Percentiles rank a stretch among this genome's conserved stretches.
Evolutionary conservation across 139 green algal genomes (phyloP).

Genomic region (Coelastrella sp.): DNA sequence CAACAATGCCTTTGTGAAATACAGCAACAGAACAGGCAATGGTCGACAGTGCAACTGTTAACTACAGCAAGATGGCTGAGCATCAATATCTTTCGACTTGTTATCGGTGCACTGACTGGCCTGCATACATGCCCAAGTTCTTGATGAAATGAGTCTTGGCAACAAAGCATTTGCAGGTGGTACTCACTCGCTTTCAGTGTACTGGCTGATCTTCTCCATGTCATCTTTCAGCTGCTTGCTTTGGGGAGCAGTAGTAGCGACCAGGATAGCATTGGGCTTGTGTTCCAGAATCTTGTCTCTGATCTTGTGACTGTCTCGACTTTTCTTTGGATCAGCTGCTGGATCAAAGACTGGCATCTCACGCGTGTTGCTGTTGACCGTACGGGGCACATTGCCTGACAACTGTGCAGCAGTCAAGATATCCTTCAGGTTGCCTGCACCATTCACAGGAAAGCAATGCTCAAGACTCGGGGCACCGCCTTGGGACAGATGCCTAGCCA

Average conservation of each 20-base stretch:
- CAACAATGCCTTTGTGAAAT: no score
- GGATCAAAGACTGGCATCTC: slow-evolving; percentile 29
- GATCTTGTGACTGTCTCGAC: slow-evolving; percentile 57
- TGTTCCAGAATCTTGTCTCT: slow-evolving; percentile 78
- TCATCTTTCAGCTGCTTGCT: slow-evolving; percentile 75
- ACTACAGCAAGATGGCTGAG: no score
- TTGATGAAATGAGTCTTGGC: no score
- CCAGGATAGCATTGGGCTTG: slow-evolving; percentile 83
- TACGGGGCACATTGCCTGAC: slow-evolving; percentile 59
- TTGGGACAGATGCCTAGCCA: background rate
- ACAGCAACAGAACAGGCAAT: no score
- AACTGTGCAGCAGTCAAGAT: slow-evolving; percentile 76
- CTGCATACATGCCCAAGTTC: no score
- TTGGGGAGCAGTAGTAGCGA: slow-evolving; percentile 72
- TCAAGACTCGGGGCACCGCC: background rate
- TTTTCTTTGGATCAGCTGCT: slow-evolving; percentile 52
- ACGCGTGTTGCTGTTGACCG: slow-evolving; percentile 41
- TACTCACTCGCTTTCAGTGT: slow-evolving; percentile 32
- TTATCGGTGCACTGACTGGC: no score
- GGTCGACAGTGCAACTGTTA: no score
- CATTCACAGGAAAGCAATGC: background rate
- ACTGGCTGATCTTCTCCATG: slow-evolving; percentile 54
- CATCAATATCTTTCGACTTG: no score
- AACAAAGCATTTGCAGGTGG: background rate
- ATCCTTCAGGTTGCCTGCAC: slow-evolving; percentile 76